Evolutionary conservation across 2,329 filamentous ascomycete genomes (phyloP).

Genomic region (Malbranchea zuffiana): DNA sequence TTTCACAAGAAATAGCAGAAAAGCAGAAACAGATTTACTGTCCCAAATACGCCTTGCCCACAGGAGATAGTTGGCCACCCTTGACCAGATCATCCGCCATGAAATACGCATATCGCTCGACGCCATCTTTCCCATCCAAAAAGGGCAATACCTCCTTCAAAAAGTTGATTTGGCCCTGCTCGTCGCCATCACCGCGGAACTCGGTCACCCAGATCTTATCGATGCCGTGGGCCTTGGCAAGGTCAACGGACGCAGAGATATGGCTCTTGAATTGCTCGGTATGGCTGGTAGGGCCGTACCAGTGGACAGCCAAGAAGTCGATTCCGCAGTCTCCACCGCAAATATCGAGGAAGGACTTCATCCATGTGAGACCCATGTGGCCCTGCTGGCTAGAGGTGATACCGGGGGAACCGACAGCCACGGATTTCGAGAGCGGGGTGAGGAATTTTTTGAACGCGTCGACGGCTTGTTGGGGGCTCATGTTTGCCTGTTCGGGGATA

Average conservation of each 20-base stretch:
- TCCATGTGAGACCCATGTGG: slow-evolving; percentile 31
- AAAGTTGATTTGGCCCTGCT: slow-evolving; percentile 24
- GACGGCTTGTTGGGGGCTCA: slow-evolving; percentile 30
- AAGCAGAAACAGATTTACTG: slow-evolving; percentile 1
- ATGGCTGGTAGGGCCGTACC: slow-evolving; percentile 29
- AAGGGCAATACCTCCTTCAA: slow-evolving; percentile 29
- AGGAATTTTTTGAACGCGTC: slow-evolving; percentile 29
- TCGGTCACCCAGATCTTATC: slow-evolving; percentile 38
- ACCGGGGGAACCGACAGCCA: slow-evolving; percentile 34
- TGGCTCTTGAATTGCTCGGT: slow-evolving; percentile 30
- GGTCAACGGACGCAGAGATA: slow-evolving; percentile 25
- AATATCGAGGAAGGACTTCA: slow-evolving; percentile 29
- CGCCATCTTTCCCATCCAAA: slow-evolving; percentile 29
- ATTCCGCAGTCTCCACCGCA: slow-evolving; percentile 31
- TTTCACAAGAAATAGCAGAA: slow-evolving; percentile 1
- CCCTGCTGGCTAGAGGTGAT: slow-evolving; percentile 31
- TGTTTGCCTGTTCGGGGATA: slow-evolving; percentile 27
- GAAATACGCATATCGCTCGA: slow-evolving; percentile 37
- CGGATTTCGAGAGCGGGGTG: slow-evolving; percentile 26
- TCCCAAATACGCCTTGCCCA: slow-evolving; percentile 24
- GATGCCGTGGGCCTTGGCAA: slow-evolving; percentile 26
- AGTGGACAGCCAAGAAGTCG: slow-evolving; percentile 36
- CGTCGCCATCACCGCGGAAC: slow-evolving; percentile 27
- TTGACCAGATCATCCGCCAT: slow-evolving; percentile 12
- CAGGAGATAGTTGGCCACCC: slow-evolving; percentile 12